Conservation (phyloP, 176 grass and related monocot genomes). For the Rhynchospora tenuis region DNA sequence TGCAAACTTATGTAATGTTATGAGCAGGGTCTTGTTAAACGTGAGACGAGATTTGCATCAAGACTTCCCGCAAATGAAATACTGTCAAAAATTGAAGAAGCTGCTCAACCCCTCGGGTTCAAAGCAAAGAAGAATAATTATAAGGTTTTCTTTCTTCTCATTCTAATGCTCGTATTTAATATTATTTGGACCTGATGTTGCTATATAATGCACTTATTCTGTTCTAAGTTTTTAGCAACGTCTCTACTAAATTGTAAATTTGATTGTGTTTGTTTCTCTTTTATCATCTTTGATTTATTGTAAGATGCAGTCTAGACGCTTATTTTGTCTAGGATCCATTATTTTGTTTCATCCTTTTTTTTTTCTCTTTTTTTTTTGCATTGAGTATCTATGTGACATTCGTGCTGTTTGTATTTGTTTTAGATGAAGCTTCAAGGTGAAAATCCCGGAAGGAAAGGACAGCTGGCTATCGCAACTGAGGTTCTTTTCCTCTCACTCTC, state of each 20-base stretch:
- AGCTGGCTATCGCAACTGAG: conserved; percentile 90
- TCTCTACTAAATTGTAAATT: background rate
- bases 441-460: conserved; percentile 93
- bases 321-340: background rate
- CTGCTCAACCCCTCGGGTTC: conserved; percentile 78
- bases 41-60: conserved; percentile 90
- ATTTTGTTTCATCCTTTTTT: background rate
- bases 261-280: background rate
- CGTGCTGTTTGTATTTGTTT: background rate
- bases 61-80: conserved; percentile 92
- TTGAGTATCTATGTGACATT: background rate
- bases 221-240: background rate
- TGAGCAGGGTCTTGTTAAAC: conserved; percentile 56
- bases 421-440: conserved; percentile 94
- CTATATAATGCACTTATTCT: background rate
- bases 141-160: conserved; percentile 43
- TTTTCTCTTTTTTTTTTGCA: background rate
- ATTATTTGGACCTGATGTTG: background rate
- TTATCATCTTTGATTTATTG: background rate
- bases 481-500: conserved; percentile 19
- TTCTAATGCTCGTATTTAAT: background rate
- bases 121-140: conserved; percentile 86
- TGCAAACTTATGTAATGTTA: background rate
- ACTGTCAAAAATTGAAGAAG: conserved; percentile 84
- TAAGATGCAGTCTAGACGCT: background rate